Base-by-base conservation (phyloP, 371 early-diverging fungal species). In the Umbelopsis sp. region DNA sequence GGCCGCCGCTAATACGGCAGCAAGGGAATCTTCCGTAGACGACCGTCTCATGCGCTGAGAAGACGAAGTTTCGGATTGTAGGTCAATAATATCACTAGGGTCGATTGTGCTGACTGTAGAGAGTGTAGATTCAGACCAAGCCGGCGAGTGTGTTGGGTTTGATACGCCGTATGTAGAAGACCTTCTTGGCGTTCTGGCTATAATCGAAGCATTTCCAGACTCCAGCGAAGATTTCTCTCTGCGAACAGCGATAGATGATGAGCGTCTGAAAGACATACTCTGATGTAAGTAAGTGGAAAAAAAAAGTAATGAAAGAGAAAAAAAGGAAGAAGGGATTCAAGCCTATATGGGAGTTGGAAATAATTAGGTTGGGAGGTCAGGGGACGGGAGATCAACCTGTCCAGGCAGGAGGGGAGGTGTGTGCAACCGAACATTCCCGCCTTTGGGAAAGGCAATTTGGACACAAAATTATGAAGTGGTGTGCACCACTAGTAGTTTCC, bases 381-480 rank as follows among this genome's bases (percentile, higher is more conserved):
- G 48, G 48, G 41, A 41, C 12, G 41, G 48, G 48, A 48, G 48
- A 48, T 48, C 48, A n/a, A n/a, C 48, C 20, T 48, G 48, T 16
- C 48, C 48, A 48, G 48, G 48, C 48, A 48, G 48, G 48, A 48
- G 48, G 0, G 48, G 48, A 48, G 48, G 48, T 20, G 16, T 7
- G 48, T 48, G 20, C 48, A 20, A 48, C 48, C 48, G 20, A n/a
- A 20, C 48, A 48, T 48, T 48, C 48, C 48, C 48, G 48, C 48
- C n/a, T 48, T n/a, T 48, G 48, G 48, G 11, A 48, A 7, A 20
- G 8, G 48, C 18, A 48, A 48, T 48, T 48, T 48, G 48, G 18
- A 48, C 48, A 48, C 48, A 48, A 48, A 18, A 20, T 7, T 16
- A n/a, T 41, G 41, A 7, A 41, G 41, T 41, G 7, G 12, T 1